These are phyloP conservation scores for Curvularia verruculosa DNA, from an alignment of 2,329 filamentous ascomycete genomes.

Conservation along the genomic window DNA sequence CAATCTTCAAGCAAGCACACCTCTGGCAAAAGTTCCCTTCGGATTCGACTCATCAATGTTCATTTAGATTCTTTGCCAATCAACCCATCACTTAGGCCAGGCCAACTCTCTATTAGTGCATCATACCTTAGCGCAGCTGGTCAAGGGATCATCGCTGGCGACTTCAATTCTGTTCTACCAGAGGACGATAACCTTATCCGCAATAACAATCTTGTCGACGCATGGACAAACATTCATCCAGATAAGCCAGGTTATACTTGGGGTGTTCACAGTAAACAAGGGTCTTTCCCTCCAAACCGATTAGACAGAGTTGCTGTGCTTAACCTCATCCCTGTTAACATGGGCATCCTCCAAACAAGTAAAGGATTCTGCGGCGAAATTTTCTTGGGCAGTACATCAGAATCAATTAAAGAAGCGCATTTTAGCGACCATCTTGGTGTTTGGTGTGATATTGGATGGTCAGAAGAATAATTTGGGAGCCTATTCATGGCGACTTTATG, in stretches of 20 bases:
- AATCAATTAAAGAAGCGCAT: not conserved
- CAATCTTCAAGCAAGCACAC: constrained; percentile 1
- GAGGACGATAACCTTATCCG: constrained; percentile 9
- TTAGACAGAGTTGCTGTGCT: constrained; percentile 9
- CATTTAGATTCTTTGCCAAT: constrained; percentile 9
- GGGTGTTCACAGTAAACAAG: constrained; percentile 11
- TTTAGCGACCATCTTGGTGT: constrained; percentile 14
- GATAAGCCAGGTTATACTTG: constrained; percentile 5
- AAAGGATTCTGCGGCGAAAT: not conserved
- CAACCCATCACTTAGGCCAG: constrained; percentile 12
- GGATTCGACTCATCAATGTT: constrained; percentile 5
- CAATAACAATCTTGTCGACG: constrained; percentile 4
- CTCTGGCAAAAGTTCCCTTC: not conserved
- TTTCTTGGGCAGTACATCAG: not conserved
- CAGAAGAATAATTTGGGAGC: too few relatives aligned
- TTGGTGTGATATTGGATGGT: constrained; percentile 6
- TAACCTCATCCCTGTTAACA: not conserved
- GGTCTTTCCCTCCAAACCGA: constrained; percentile 3
- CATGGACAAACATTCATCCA: constrained; percentile 4
- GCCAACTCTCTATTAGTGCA: not conserved
- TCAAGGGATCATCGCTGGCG: constrained; percentile 5
- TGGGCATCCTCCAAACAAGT: constrained; percentile 9
- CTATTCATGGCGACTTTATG: too few relatives aligned
- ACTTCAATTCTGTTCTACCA: constrained; percentile 9
- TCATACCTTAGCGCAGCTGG: constrained; percentile 5